These are phyloP conservation scores for Combretum micranthum DNA, from an alignment of 345 rosid genomes.

Conservation along the genomic window DNA sequence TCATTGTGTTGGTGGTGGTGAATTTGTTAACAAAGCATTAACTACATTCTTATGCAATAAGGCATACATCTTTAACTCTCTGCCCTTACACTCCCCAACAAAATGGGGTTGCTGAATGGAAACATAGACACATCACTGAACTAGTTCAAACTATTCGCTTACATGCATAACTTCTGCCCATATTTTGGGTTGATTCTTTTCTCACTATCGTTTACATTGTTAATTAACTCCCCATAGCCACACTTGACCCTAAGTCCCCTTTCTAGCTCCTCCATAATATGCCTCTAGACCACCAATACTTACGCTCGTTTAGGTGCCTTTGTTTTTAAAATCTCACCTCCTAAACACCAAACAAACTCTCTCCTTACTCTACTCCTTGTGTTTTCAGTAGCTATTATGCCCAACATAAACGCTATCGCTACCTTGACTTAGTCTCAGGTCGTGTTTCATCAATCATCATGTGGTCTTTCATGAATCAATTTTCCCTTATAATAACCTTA, in stretches of 20 bases:
- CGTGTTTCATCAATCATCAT: too few relatives aligned
- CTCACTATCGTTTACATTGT: background rate
- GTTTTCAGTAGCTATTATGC: too few relatives aligned
- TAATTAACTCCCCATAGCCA: background rate
- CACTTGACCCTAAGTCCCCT: background rate
- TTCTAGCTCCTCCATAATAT: background rate
- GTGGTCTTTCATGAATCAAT: too few relatives aligned
- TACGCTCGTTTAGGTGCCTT: background rate
- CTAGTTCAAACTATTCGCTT: too few relatives aligned
- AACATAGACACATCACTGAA: too few relatives aligned
- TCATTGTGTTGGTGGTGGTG: background rate
- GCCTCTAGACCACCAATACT: background rate
- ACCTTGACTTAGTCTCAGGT: too few relatives aligned
- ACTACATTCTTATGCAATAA: background rate
- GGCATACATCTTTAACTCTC: background rate
- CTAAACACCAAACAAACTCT: too few relatives aligned
- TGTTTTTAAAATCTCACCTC: background rate
- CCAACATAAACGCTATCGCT: too few relatives aligned
- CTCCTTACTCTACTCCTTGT: too few relatives aligned
- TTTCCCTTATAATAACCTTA: too few relatives aligned
- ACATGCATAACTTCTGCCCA: background rate
- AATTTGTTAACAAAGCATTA: background rate
- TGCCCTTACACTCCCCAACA: background rate
- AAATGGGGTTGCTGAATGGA: background rate
- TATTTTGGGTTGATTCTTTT: background rate